Conservation (phyloP, 2,329 filamentous ascomycete species). For the Fonsecaea erecta region DNA sequence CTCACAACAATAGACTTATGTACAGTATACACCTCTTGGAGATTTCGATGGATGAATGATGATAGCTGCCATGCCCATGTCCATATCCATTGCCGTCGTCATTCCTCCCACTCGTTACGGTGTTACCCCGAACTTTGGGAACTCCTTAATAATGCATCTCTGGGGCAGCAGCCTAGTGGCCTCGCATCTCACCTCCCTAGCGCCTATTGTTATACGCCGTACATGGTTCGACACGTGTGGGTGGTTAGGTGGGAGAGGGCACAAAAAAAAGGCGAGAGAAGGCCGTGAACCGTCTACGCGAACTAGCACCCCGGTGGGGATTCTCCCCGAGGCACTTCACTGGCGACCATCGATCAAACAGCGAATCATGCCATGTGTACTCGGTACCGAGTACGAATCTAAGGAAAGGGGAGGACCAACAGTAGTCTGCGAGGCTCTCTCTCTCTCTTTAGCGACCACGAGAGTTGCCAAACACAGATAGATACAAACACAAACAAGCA, state of each 20-base stretch:
- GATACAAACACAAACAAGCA: neutral
- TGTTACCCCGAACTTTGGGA: constrained; percentile 1
- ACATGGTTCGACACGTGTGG: constrained; percentile 17
- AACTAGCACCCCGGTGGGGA: constrained; percentile 6
- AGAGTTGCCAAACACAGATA: constrained; percentile 1
- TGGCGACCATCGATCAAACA: neutral
- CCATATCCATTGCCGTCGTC: neutral
- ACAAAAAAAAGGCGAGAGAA: neutral
- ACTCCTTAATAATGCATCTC: neutral
- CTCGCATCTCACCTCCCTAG: neutral
- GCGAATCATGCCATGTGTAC: too few species aligned
- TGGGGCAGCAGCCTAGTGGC: neutral
- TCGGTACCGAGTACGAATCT: neutral
- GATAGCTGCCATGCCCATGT: neutral
- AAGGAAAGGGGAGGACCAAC: neutral
- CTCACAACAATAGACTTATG: too few species aligned
- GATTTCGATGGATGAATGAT: too few species aligned
- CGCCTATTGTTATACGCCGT: neutral
- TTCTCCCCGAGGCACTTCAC: constrained; percentile 2
- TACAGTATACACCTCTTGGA: too few species aligned
- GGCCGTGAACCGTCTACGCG: neutral
- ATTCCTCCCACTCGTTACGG: neutral
- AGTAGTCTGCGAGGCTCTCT: neutral
- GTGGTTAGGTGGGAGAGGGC: too few species aligned
- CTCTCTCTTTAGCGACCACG: neutral